Percentiles rank a stretch among this genome's conserved stretches.
phyloP scores from a whole-genome alignment of 495 filamentous ascomycete species.

The Tuber brumale region DNA sequence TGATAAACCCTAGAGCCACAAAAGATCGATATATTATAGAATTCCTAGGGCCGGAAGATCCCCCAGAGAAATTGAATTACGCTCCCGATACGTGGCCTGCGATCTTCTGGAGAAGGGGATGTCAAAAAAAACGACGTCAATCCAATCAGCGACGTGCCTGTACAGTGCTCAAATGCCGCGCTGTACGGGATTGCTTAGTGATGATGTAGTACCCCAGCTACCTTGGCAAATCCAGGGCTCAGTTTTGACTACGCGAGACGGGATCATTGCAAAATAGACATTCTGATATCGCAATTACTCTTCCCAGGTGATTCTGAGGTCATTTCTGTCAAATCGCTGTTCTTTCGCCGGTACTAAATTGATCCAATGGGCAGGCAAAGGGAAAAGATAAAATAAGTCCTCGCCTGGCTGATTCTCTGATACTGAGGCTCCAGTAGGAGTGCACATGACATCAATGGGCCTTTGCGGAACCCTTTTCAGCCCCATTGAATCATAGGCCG shows the following conservation, averaged over 20 bases:
- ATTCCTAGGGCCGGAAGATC: not conserved
- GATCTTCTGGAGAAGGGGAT: not conserved
- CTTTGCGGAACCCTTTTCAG: not conserved
- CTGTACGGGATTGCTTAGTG: not conserved
- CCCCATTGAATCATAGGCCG: not conserved
- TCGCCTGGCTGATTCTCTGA: not conserved
- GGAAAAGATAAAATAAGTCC: not conserved
- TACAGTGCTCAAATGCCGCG: not conserved
- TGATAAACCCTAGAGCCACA: not conserved
- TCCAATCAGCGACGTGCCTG: not conserved
- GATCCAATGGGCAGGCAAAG: not conserved
- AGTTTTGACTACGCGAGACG: not conserved
- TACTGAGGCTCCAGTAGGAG: constrained; percentile 1
- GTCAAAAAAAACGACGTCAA: not conserved
- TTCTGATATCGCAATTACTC: not conserved
- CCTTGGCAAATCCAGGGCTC: not conserved
- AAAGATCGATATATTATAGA: not conserved
- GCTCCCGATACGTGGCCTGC: not conserved
- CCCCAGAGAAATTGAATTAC: not conserved
- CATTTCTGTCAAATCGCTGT: not conserved
- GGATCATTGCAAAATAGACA: not conserved
- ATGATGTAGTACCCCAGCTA: not conserved
- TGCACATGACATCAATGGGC: not conserved
- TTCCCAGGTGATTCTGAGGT: not conserved
- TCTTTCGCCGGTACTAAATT: constrained; percentile 1